Base-by-base conservation (phyloP, 805 yeast species). In the Wickerhamomyces sydowiorum region DNA sequence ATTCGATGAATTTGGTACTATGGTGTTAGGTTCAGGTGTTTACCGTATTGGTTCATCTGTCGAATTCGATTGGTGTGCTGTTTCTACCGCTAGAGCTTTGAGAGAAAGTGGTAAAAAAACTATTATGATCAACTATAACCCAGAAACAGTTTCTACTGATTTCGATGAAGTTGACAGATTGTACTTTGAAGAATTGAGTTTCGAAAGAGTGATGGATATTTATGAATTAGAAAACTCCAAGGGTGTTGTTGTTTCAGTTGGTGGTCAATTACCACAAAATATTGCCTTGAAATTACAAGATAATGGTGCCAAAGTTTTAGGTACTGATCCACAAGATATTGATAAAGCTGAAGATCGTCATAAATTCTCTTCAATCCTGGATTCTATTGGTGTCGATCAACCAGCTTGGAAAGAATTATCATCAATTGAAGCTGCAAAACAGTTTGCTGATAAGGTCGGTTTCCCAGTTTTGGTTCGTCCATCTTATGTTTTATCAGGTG, bases 31-130 rank as follows among this genome's bases (percentile, higher is more conserved):
- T 41, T 89, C 97, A n/a, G 98, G 99, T 72, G 99, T 93, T 39
- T 91, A 91, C 78, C 80, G 99, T 67, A 91, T 91, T 64, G 99
- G 99, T 45, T 90, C 97, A 2, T 89, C 97, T 25, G 99, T 91
- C 42, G 99, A 93, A 70, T 91, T 91, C 59, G 99, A 91, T 67
- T 91, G 99, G 99, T 91, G 99, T 75, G 99, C 98, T 42, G 99
- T 91, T 49, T 79, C 93, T 50, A 86, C 99, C 44, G 96, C 96
- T 43, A 82, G 97, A 63, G 89, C 97, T 35, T 79, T 91, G 56
- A 81, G 99, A 65, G 84, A 79, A 41, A 73, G 79, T 42, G 96
- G 96, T 50, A 82, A 81, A 64, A 86, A 82, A 67, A 91, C 99
- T 25, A 81, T 91, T 52, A 91, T 91, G 99, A 78, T 91, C 61